Evolutionary conservation across 768 basidiomycete genomes (phyloP).

Genomic region (Mycena vulgaris): DNA sequence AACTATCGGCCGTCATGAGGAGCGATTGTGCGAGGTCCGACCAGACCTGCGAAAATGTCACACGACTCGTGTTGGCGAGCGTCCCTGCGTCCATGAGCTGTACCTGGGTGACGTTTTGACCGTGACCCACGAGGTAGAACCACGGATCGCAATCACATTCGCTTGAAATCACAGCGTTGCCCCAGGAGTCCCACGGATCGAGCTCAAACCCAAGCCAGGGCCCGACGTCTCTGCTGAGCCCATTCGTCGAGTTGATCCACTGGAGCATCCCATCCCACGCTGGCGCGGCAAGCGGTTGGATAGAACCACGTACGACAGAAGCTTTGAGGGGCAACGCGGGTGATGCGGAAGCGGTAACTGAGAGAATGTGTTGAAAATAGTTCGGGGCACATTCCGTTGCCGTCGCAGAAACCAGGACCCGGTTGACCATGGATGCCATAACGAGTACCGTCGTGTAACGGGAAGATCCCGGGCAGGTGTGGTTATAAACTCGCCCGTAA

Average conservation of each 20-base stretch:
- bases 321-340: neutral
- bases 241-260: constrained; percentile 5
- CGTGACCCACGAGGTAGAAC: constrained; percentile 9
- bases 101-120: neutral
- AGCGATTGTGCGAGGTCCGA: neutral
- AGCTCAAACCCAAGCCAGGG: neutral
- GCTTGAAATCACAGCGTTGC: neutral
- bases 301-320: neutral
- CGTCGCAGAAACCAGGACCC: no score
- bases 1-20: neutral
- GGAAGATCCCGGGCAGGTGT: no score
- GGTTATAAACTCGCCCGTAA: no score
- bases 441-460: no score
- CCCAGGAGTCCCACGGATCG: neutral
- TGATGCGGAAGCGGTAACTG: neutral
- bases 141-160: neutral
- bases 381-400: no score
- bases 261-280: neutral
- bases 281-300: neutral
- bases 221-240: neutral
- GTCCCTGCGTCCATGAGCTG: neutral
- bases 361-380: neutral
- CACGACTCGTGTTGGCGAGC: neutral
- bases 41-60: neutral
- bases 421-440: no score